A percentile compares a stretch with the other conserved stretches of the same genome.
These are phyloP conservation scores for Eimeria zaria DNA, from an alignment of 169 alveolate species.

Conservation along the genomic window DNA sequence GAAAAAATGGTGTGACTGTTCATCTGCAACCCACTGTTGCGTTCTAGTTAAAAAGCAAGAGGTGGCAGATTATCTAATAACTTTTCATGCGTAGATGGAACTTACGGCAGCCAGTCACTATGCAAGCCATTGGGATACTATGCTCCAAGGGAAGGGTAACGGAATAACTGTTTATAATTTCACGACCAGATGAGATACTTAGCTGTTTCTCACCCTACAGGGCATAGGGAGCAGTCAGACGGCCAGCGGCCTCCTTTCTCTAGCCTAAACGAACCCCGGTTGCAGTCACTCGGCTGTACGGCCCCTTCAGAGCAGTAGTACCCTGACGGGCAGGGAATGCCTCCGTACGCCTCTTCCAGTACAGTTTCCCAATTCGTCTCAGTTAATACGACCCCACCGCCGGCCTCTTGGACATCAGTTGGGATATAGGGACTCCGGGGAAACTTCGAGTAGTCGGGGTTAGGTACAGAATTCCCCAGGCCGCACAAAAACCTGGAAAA, in stretches of 20 bases:
- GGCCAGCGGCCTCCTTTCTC: constrained; percentile 65
- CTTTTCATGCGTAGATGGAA: background rate
- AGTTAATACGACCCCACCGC: constrained; percentile 42
- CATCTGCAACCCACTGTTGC: background rate
- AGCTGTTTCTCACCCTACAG: constrained; percentile 21
- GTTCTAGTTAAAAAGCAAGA: background rate
- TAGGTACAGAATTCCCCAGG: constrained; percentile 48
- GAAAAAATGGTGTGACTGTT: background rate
- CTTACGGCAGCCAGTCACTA: background rate
- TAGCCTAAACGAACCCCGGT: constrained; percentile 18
- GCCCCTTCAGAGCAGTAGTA: constrained; percentile 60
- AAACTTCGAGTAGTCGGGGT: constrained; percentile 62
- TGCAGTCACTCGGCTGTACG: constrained; percentile 22
- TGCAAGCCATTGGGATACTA: background rate
- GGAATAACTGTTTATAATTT: background rate
- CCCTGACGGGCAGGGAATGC: constrained; percentile 70
- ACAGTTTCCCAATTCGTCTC: constrained; percentile 33
- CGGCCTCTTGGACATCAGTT: constrained; percentile 5
- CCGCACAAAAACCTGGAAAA: constrained; percentile 30
- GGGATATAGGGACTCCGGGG: constrained; percentile 45
- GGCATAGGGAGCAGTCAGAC: constrained; percentile 53
- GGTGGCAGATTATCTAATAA: background rate
- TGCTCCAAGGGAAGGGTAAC: background rate
- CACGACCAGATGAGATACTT: background rate
- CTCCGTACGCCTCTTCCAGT: constrained; percentile 23